phyloP scores from a whole-genome alignment of 768 basidiomycete species.

The Naganishia onofrii region DNA sequence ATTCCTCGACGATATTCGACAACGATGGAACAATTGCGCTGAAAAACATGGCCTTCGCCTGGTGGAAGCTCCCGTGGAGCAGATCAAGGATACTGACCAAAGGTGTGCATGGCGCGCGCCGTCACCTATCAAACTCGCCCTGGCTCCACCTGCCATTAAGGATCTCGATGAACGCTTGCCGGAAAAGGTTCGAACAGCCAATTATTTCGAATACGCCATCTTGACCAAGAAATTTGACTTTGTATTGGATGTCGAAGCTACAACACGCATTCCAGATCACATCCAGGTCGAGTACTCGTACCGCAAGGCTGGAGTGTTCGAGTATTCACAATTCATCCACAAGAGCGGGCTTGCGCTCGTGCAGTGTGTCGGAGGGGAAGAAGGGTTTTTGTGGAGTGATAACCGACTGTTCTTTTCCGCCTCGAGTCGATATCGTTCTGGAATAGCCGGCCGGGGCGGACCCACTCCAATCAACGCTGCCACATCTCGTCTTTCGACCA shows the following conservation, averaged over 20 bases:
- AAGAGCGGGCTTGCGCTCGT: conserved; percentile 84
- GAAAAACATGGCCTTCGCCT: conserved; percentile 87
- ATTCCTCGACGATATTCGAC: conserved; percentile 81
- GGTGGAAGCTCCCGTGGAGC: conserved; percentile 88
- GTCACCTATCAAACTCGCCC: conserved; percentile 72
- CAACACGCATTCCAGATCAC: conserved; percentile 69
- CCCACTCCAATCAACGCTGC: conserved; percentile 55
- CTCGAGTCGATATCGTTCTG: conserved; percentile 44
- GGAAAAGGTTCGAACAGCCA: conserved; percentile 59
- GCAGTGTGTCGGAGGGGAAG: conserved; percentile 73
- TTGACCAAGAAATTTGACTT: conserved; percentile 71
- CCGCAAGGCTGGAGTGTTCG: conserved; percentile 66
- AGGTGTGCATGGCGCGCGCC: conserved; percentile 90
- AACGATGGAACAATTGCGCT: conserved; percentile 74
- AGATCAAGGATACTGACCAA: conserved; percentile 79
- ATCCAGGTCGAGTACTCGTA: conserved; percentile 88
- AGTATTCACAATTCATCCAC: conserved; percentile 88
- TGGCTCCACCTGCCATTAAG: conserved; percentile 67
- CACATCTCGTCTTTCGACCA: conserved; percentile 46
- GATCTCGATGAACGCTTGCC: conserved; percentile 68
- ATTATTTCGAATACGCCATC: conserved; percentile 78
- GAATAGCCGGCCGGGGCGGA: conserved; percentile 31
- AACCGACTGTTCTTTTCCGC: conserved; percentile 63
- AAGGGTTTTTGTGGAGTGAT: conserved; percentile 84
- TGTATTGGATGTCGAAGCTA: conserved; percentile 70